phyloP scores from a whole-genome alignment of 805 yeast genomes.

The Saturnispora silvae region DNA sequence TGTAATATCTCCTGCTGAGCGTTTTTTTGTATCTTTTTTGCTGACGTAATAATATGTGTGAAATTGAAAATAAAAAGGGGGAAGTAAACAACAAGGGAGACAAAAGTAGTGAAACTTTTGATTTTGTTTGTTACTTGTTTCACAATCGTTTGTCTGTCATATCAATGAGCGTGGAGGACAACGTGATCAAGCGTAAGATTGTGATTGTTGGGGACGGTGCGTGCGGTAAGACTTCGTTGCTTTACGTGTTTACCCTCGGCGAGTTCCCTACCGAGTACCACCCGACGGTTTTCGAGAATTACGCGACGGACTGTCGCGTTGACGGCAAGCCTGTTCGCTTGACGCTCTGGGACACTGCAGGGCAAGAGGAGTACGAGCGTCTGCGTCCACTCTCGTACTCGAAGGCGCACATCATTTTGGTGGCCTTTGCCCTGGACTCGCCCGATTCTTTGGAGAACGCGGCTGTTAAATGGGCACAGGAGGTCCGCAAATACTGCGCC shows the following conservation, averaged over 20 bases:
- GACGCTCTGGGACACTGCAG: conserved; percentile 94
- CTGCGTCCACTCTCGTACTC: conserved; percentile 81
- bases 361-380: conserved; percentile 91
- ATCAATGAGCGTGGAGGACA: conserved; percentile 12
- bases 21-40: too few relatives aligned
- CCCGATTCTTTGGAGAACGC: conserved; percentile 83
- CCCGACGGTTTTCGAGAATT: conserved; percentile 91
- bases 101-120: too few relatives aligned
- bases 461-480: conserved; percentile 76
- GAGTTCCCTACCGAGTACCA: conserved; percentile 89
- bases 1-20: too few relatives aligned
- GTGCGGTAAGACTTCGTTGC: conserved; percentile 82
- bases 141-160: too few relatives aligned
- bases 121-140: too few relatives aligned
- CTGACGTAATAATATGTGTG: too few relatives aligned
- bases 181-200: conserved; percentile 52
- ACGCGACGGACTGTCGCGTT: conserved; percentile 87
- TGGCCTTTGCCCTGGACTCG: conserved; percentile 77
- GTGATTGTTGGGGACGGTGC: conserved; percentile 95
- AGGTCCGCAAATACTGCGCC: conserved; percentile 73
- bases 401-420: conserved; percentile 74
- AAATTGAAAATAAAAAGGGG: too few relatives aligned
- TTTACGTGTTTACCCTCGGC: conserved; percentile 87
- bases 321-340: conserved; percentile 87
- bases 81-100: too few relatives aligned